Evolutionary conservation across 2,329 filamentous ascomycete species (phyloP), one percentile per base, ranked within the genome.

Genomic region (Diaporthe citrichinensis): DNA sequence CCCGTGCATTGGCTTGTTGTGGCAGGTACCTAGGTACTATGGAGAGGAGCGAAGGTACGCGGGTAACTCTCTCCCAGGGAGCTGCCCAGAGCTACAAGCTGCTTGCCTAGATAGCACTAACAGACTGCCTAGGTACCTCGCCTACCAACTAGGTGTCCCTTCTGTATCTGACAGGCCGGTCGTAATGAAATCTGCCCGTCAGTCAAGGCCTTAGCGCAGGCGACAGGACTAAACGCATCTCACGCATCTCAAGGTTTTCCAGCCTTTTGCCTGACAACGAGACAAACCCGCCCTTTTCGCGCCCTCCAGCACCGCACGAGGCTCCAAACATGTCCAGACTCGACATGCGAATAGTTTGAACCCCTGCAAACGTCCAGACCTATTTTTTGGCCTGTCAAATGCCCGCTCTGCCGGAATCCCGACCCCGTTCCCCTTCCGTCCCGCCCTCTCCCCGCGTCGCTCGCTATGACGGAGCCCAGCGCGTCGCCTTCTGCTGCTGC

Each of bases 401-500:
- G 91, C 88, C 83, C 85, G 82, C 85, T 86, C 86, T 87, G 86
- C 85, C 83, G 88, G 89, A 87, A 85, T 87, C 84, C 86, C 88
- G 87, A 86, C 85, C 85, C 85, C 83, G 82, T 83, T 81, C 81
- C 83, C 84, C 84, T 84, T 62, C 53, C 83, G 83, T 83, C 79
- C 80, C 80, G 79, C 79, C 84, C 81, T 77, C 84, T 80, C 83
- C 82, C 81, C 82, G 82, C 81, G 58, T 80, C 80, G 82, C 82
- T 83, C 86, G 90, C 85, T 87, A 91, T 91, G 90, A 89, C 87
- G 85, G 87, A 87, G 86, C 90, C 85, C 89, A 77, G 55, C 76
- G 73, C 76, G 76, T 77, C 75, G 65, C 65, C 69, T 72, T 51
- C 71, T 73, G 57, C 73, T 36, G 31, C 72, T 68, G 39, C 61